These are phyloP conservation scores for Blastosporella zonata DNA, from an alignment of 1,284 basidiomycete species.

Conservation along the genomic window DNA sequence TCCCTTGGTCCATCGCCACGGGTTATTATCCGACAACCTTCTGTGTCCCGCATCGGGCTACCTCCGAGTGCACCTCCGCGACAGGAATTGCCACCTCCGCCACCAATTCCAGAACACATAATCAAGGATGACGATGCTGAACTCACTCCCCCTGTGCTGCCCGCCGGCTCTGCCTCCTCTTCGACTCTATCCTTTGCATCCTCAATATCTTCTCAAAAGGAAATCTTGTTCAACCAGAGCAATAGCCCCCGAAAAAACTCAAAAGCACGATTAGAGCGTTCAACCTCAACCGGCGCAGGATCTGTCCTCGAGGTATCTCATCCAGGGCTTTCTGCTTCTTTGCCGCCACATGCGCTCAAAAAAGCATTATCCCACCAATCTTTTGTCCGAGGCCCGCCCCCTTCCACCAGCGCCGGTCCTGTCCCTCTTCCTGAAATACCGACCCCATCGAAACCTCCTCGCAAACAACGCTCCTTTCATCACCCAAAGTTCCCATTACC, in stretches of 20 bases:
- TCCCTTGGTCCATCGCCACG: constrained; percentile 24
- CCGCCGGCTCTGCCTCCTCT: constrained; percentile 32
- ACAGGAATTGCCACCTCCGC: constrained; percentile 35
- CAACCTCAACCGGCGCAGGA: constrained; percentile 15
- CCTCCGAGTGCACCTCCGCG: constrained; percentile 46
- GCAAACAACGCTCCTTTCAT: constrained; percentile 47
- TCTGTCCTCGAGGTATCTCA: neutral
- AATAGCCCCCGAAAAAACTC: constrained; percentile 25
- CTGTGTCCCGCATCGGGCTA: constrained; percentile 36
- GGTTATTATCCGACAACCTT: constrained; percentile 38
- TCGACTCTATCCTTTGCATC: constrained; percentile 44
- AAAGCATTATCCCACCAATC: constrained; percentile 59
- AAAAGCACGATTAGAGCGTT: constrained; percentile 22
- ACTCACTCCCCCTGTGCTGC: constrained; percentile 17
- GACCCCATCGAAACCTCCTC: constrained; percentile 29
- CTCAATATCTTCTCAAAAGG: constrained; percentile 31
- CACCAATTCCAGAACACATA: constrained; percentile 26
- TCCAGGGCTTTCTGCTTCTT: constrained; percentile 15
- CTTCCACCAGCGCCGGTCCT: constrained; percentile 20
- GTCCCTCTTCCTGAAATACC: constrained; percentile 24
- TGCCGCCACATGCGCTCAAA: constrained; percentile 43
- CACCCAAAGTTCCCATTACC: constrained; percentile 40
- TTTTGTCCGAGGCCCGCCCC: constrained; percentile 35
- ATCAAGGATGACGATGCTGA: constrained; percentile 23
- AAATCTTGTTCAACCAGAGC: constrained; percentile 23